Base-by-base conservation (phyloP, 2,329 filamentous ascomycete genomes). In the Fusarium hostae region DNA sequence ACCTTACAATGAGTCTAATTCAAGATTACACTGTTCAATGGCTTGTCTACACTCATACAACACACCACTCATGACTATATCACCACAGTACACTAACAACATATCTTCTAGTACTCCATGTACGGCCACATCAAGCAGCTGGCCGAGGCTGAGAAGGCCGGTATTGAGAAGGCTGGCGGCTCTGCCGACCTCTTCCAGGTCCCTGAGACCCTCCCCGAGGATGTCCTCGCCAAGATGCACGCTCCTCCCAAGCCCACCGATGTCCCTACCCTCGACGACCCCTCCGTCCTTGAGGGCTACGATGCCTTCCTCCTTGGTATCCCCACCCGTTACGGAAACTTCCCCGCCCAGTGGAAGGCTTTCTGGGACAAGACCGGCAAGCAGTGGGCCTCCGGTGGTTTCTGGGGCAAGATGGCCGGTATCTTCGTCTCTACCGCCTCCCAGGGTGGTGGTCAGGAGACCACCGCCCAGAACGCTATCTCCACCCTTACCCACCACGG, bases 241-340 rank as follows among this genome's bases (percentile, higher is more conserved):
- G 96, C 96, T 34, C 92, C 94, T 8, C 80, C 90, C 74, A 97
- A 97, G 86, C 82, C 88, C 77, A 80, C 87, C 72, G 86, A 89
- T 79, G 85, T 96, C 80, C 88, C 90, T 63, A 81, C 94, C 75
- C 86, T 91, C 54, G 81, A 87, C 22, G 84, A 88, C 78, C 86
- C 89, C 9, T 58, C 79, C 16, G 85, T 81, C 35, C 90, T 98
- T 45, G 89, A 91, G 79, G 72, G 85, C 58, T 98, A 97, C 85
- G 95, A 98, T 79, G 96, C 86, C 75, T 91, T 98, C 86, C 91
- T 99, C 72, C 88, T 98, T 78, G 96, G 96, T 75, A 96, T 98
- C 81, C 96, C 96, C 66, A 99, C 96, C 56, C 90, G 96, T 75
- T 99, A 94, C 85, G 96, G 96, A 78, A 98, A 97, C 90, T 97